Evolutionary conservation across 306 rosid species (phyloP).

Genomic region (Castanea sativa): DNA sequence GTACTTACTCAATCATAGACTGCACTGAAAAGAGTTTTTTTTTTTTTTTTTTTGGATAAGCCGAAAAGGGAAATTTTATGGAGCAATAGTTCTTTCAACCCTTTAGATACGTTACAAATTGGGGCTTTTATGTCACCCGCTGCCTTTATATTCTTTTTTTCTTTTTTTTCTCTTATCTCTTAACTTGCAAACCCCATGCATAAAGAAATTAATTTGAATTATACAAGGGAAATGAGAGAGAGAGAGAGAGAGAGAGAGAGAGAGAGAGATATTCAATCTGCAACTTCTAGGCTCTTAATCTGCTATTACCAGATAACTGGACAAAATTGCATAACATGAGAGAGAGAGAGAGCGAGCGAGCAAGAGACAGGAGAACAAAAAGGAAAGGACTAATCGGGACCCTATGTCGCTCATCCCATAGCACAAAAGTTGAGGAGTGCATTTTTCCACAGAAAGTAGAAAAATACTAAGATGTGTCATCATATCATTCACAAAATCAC

Average conservation of each 20-base stretch:
- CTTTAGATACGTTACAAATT: neutral
- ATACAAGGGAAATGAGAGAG: too few species aligned
- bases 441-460: slow-evolving; percentile 1
- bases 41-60: neutral
- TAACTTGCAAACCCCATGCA: too few species aligned
- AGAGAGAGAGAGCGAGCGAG: neutral
- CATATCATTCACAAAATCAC: neutral
- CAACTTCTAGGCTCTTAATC: neutral
- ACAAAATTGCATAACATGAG: neutral
- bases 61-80: neutral
- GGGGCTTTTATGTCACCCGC: neutral
- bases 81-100: neutral
- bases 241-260: too few species aligned
- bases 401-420: neutral
- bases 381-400: neutral
- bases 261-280: too few species aligned
- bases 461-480: neutral
- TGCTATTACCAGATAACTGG: neutral
- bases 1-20: neutral
- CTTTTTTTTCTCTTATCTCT: too few species aligned
- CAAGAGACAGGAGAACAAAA: neutral
- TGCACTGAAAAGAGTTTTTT: too few species aligned
- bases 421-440: neutral
- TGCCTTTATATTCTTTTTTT: neutral
- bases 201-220: neutral